Conservation (phyloP, 768 basidiomycete genomes). For the Pleurotus tuoliensis region DNA sequence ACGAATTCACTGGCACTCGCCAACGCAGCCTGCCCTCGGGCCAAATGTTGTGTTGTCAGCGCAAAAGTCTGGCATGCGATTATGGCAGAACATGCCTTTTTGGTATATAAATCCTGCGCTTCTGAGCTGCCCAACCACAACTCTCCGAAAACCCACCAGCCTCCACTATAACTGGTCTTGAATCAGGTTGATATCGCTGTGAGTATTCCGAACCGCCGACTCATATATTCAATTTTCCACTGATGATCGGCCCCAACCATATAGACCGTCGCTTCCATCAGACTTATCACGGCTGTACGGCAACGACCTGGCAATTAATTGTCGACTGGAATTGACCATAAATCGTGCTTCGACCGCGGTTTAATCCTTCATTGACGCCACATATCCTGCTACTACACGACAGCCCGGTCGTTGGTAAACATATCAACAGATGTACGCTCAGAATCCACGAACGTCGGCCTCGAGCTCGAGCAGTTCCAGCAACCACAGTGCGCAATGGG, state of each 20-base stretch:
- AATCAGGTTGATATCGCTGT: neutral
- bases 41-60: neutral
- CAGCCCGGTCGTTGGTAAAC: neutral
- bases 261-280: neutral
- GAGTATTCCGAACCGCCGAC: neutral
- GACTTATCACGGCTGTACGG: neutral
- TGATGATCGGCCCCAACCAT: neutral
- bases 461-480: conserved; percentile 8
- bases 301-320: neutral
- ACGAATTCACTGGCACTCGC: too few species aligned
- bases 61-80: neutral
- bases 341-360: neutral
- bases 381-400: neutral
- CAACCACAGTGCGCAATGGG: conserved; percentile 8
- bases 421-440: conserved; percentile 1
- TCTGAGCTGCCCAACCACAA: neutral
- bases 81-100: neutral
- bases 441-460: conserved; percentile 1
- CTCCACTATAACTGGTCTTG: neutral
- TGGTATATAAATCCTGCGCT: neutral
- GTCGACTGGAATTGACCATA: neutral
- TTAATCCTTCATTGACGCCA: neutral
- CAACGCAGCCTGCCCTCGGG: neutral
- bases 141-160: neutral
- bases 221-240: neutral